Evolutionary conservation across 2,329 filamentous ascomycete genomes (phyloP), one percentile per base, ranked within the genome.

Genomic region (Cordyceps tenuipes): DNA sequence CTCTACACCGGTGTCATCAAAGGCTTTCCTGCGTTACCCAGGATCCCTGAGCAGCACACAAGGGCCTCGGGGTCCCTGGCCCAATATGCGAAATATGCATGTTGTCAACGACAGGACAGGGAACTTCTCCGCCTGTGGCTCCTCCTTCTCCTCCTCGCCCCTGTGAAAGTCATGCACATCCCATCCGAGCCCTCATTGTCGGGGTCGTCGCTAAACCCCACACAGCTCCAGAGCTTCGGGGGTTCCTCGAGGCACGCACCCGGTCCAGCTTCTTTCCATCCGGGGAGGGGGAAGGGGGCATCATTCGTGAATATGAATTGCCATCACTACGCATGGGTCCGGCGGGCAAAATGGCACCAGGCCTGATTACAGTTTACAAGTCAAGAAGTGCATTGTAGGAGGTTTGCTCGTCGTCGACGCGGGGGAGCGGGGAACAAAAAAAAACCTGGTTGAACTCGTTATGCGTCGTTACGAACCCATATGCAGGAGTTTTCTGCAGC

Each of bases 381-480:
- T 23, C 23, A 4, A 23, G 23, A 23, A 4, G 2, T 23, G 23
- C 23, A 23, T 23, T 23, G 23, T 23, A 23, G 60, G 17, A 77
- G 48, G 13, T 64, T 64, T 19, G 1, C 0, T 68, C 64, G 53
- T 76, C 63, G 46, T 77, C 57, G 0, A 76, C 44, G 9, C 76
- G 67, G 50, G 77, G 77, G 46, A 70, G 68, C 15, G 71, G 65
- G 12, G 70, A 23, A 23, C 2, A 23, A 23, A 23, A 69, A 43
- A 77, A 68, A 43, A 76, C 73, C 60, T 75, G 69, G 60, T 77
- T 72, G 31, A 36, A 8, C 8, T 72, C 70, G 23, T 69, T 62
- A n/a, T 63, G 52, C 23, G 23, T 23, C 23, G 23, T 23, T 23
- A 23, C 23, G 23, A 23, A 23, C 23, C 23, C 23, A 23, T 23